Conservation (phyloP, 169 alveolate genomes). For the Plasmodium sp. region DNA sequence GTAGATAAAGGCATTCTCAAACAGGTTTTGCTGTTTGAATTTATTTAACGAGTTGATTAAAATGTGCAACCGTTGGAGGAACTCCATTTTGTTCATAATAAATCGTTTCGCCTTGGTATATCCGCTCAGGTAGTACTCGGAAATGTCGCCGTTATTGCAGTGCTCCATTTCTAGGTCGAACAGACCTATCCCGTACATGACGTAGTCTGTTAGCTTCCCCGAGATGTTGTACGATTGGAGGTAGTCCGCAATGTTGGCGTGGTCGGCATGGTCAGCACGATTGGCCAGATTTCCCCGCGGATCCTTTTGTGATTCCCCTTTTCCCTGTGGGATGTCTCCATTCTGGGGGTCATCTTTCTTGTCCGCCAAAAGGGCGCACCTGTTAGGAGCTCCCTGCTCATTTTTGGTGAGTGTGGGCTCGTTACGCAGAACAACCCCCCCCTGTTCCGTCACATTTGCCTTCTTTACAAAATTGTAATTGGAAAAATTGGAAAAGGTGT, state of each 20-base stretch:
- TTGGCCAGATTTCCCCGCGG: not conserved
- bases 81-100: conserved; percentile 39
- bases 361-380: not conserved
- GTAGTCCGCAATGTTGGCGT: conserved; percentile 14
- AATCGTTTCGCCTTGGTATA: conserved; percentile 27
- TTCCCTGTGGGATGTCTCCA: not conserved
- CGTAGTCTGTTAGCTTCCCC: conserved; percentile 32
- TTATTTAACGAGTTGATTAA: conserved; percentile 55
- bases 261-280: not conserved
- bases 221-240: conserved; percentile 21
- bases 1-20: conserved; percentile 49
- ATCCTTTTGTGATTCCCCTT: not conserved
- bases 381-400: not conserved
- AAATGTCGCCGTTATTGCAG: conserved; percentile 6
- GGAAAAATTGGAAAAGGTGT: conserved; percentile 42
- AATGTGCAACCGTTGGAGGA: conserved; percentile 36
- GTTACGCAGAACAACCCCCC: not conserved
- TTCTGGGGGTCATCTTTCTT: not conserved
- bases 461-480: conserved; percentile 37
- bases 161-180: conserved; percentile 31
- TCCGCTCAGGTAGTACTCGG: conserved; percentile 55
- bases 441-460: conserved; percentile 1
- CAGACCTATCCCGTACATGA: conserved; percentile 55
- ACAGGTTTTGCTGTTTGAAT: conserved; percentile 45
- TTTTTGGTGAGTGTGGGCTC: not conserved